These are phyloP conservation scores for Termitomyces bulborhizus DNA, from an alignment of 768 basidiomycete species.

Conservation along the genomic window DNA sequence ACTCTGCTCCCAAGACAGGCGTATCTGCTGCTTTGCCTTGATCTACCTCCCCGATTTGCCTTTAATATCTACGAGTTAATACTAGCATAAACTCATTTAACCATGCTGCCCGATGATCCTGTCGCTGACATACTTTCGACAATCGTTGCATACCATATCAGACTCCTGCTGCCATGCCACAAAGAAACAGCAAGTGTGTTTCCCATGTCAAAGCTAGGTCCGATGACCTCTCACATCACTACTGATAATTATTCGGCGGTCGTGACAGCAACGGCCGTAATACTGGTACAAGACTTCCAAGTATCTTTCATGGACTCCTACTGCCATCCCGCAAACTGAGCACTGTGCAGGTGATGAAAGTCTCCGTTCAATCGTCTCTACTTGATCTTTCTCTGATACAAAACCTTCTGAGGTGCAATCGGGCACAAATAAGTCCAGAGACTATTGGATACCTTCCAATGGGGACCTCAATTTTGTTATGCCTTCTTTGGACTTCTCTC, in stretches of 20 bases:
- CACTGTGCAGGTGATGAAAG: not conserved
- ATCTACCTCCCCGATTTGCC: not conserved
- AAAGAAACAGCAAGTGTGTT: not conserved
- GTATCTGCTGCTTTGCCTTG: constrained; percentile 21
- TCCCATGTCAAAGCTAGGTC: not conserved
- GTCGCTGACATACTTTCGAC: not conserved
- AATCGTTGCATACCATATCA: not conserved
- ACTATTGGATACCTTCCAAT: no score
- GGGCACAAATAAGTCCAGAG: no score
- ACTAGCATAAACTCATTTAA: not conserved
- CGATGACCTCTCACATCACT: not conserved
- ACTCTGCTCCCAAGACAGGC: constrained; percentile 12
- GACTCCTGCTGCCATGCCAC: not conserved
- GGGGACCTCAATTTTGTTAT: no score
- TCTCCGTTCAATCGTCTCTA: no score
- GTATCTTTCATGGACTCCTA: not conserved
- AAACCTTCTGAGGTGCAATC: not conserved
- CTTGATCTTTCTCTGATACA: not conserved
- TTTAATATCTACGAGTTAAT: constrained; percentile 4
- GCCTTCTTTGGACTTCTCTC: no score
- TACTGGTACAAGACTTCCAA: not conserved
- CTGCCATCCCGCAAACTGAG: not conserved
- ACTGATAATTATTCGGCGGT: not conserved
- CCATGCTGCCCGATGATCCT: not conserved
- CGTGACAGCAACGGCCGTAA: not conserved